These are phyloP conservation scores for Neurospora sp. DNA, from an alignment of 2,329 filamentous ascomycete genomes.

Conservation along the genomic window DNA sequence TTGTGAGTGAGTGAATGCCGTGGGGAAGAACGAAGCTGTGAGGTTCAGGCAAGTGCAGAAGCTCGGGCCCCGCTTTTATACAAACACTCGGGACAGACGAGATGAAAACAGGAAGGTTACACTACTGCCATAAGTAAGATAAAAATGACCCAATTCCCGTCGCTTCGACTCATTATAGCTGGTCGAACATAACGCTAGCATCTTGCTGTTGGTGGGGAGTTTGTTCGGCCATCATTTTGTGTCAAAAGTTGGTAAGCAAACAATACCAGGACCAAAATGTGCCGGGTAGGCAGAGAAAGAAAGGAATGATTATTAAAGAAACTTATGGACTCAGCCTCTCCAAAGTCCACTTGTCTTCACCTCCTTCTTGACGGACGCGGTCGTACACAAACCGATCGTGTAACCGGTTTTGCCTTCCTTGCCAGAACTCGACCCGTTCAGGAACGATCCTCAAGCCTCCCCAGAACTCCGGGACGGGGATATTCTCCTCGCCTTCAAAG, in stretches of 20 bases:
- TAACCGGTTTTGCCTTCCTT: conserved; percentile 78
- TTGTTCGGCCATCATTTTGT: not conserved
- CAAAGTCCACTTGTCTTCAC: conserved; percentile 49
- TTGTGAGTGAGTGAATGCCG: not conserved
- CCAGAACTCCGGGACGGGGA: conserved; percentile 92
- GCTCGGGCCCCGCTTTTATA: not conserved
- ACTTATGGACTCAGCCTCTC: conserved; percentile 62
- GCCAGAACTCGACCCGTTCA: conserved; percentile 89
- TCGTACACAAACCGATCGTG: conserved; percentile 91
- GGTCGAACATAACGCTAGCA: not conserved
- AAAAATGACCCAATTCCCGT: not conserved
- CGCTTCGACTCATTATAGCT: not conserved
- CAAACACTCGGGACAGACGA: not conserved
- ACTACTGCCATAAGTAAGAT: not conserved
- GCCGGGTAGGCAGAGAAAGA: not conserved
- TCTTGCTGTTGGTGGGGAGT: not conserved
- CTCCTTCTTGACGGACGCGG: conserved; percentile 36
- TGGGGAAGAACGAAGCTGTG: not conserved
- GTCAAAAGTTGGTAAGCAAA: not conserved
- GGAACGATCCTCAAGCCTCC: conserved; percentile 81
- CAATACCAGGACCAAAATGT: not conserved
- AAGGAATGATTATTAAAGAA: no score
- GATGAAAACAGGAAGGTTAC: not conserved
- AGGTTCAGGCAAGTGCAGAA: not conserved
- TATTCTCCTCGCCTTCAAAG: conserved; percentile 67